Percentiles rank a stretch among this genome's conserved stretches.
phyloP scores from a whole-genome alignment of 2,329 filamentous ascomycete genomes.

The Chrysoporthe austroafricana region DNA sequence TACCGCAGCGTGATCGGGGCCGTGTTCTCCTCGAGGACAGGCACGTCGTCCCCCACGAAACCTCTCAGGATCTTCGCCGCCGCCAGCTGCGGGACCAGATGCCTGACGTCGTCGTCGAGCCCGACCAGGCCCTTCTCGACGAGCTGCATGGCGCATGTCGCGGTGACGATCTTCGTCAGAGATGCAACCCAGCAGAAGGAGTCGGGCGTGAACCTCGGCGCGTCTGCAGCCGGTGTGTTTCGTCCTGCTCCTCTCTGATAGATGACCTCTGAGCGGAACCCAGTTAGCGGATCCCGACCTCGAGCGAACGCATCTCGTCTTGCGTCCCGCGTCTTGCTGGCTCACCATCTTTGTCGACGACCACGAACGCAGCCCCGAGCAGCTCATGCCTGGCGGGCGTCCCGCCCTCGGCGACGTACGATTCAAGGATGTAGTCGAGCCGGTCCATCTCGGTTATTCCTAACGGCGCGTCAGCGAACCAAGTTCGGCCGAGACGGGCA shows the following conservation, averaged over 20 bases:
- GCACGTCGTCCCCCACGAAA: constrained; percentile 41
- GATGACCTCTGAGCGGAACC: constrained; percentile 33
- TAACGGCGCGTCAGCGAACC: neutral
- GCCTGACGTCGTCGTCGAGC: constrained; percentile 42
- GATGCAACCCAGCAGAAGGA: constrained; percentile 44
- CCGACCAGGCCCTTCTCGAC: constrained; percentile 39
- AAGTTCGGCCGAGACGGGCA: no score
- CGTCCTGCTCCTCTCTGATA: constrained; percentile 42
- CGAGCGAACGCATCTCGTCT: neutral
- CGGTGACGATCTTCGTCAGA: constrained; percentile 44
- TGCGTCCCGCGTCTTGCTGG: neutral
- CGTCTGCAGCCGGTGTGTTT: constrained; percentile 30
- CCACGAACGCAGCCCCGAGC: constrained; percentile 43
- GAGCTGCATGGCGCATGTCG: constrained; percentile 42
- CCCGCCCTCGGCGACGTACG: constrained; percentile 34
- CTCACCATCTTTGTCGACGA: constrained; percentile 39
- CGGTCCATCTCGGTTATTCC: constrained; percentile 13
- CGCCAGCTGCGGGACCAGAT: constrained; percentile 38
- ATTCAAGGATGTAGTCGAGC: constrained; percentile 35
- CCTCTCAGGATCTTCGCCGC: constrained; percentile 39
- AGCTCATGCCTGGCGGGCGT: constrained; percentile 39
- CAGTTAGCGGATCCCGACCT: neutral
- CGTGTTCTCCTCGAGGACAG: constrained; percentile 43
- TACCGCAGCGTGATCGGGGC: constrained; percentile 45
- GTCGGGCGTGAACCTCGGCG: constrained; percentile 35